Conservation (phyloP, 202 grass and related monocot genomes). For the Musa balbisiana region DNA sequence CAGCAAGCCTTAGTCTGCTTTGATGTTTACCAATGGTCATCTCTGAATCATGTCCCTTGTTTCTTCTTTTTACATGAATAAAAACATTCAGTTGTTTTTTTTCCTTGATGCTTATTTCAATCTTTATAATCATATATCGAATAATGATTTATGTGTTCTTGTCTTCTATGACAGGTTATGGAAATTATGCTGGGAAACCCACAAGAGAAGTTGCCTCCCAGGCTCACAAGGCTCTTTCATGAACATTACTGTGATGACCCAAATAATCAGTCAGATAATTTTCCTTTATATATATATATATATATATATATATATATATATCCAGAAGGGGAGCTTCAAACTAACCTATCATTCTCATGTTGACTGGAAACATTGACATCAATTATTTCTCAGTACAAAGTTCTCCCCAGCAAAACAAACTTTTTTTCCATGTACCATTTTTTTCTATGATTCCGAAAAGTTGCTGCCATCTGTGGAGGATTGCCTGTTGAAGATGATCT, state of each 20-base stretch:
- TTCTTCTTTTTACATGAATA: too few species aligned
- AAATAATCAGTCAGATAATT: not conserved
- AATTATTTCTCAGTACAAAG: not conserved
- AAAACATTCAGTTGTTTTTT: not conserved
- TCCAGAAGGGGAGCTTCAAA: not conserved
- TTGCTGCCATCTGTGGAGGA: too few species aligned
- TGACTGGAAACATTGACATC: not conserved
- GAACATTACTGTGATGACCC: not conserved
- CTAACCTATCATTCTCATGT: not conserved
- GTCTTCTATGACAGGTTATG: slow-evolving; percentile 5
- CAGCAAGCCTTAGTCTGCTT: too few species aligned
- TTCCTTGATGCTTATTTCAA: not conserved
- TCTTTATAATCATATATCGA: not conserved
- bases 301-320: too few species aligned
- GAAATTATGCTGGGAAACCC: slow-evolving; percentile 18
- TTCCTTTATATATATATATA: too few species aligned
- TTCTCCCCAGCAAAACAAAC: not conserved
- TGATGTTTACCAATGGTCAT: too few species aligned
- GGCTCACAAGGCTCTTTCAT: slow-evolving; percentile 15
- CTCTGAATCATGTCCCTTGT: too few species aligned
- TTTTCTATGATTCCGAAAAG: too few species aligned
- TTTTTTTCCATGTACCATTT: too few species aligned
- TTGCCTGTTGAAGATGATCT: too few species aligned
- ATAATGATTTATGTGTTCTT: not conserved
- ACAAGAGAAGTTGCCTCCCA: slow-evolving; percentile 7